Percentiles rank a stretch among this genome's conserved stretches.
Evolutionary conservation across 257 asterid species (phyloP).

Genomic region (Leptodermis oblonga): DNA sequence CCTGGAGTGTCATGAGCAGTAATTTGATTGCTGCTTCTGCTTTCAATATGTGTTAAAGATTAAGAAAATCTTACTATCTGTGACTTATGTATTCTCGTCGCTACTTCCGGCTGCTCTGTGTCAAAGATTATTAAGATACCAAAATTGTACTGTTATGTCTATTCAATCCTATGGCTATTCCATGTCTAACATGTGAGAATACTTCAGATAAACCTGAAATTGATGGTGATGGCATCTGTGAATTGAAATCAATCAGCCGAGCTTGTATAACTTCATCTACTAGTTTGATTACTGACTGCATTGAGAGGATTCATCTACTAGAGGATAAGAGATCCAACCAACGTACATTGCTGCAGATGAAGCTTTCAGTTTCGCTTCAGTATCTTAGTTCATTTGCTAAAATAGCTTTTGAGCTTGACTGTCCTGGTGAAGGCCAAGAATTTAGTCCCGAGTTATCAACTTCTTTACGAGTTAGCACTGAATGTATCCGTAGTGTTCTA

Average conservation of each 20-base stretch:
- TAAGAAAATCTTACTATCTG: not conserved
- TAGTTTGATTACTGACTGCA: constrained; percentile 50
- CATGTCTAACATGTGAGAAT: constrained; percentile 21
- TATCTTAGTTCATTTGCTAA: constrained; percentile 50
- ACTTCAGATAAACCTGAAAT: constrained; percentile 56
- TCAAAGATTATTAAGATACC: not conserved
- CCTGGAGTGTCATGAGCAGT: not conserved
- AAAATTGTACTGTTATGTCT: constrained; percentile 9
- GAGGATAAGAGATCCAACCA: constrained; percentile 56
- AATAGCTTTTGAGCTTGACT: constrained; percentile 54
- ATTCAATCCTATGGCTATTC: constrained; percentile 15
- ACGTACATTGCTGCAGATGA: constrained; percentile 61
- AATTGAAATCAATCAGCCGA: constrained; percentile 45
- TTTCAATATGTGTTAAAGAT: not conserved
- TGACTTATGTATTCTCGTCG: not conserved
- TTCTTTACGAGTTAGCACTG: constrained; percentile 52
- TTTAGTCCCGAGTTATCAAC: constrained; percentile 41
- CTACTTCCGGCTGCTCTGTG: not conserved
- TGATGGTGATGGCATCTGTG: constrained; percentile 40
- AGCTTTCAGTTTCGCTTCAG: constrained; percentile 74
- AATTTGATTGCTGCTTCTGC: not conserved
- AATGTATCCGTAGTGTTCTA: constrained; percentile 51
- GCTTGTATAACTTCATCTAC: constrained; percentile 66
- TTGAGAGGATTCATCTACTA: constrained; percentile 61
- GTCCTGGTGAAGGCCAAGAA: constrained; percentile 42